Base-by-base conservation (phyloP, 495 filamentous ascomycete genomes). In the Penicillium goetzii region DNA sequence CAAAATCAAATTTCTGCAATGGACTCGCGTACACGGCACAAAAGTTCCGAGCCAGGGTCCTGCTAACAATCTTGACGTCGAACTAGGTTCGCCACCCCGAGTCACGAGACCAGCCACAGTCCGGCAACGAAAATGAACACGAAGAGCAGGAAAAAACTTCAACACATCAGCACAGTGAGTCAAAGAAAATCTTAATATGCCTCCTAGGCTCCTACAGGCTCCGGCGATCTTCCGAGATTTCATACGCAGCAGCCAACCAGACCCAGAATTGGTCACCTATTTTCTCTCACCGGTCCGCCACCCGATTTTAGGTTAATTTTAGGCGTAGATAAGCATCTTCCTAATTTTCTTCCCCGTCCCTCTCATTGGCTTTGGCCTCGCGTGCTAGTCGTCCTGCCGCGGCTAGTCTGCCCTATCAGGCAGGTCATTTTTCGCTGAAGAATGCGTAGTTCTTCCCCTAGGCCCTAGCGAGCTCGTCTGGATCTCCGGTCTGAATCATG, bases 201-300 rank as follows among this genome's bases (percentile, higher is more conserved):
- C 30, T n/a, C n/a, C n/a, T n/a, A n/a, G n/a, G n/a, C n/a, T n/a
- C n/a, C n/a, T n/a, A n/a, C n/a, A n/a, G n/a, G 9, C 30, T 32
- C 1, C 23, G 49, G 23, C 47, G 2, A 26, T 19, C n/a, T 32
- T 55, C 52, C 32, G 30, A 14, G 10, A 47, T 47, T 47, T 49
- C 56, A 49, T 49, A 30, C 52, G 47, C 32, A 50, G 43, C 33
- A 30, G 60, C 30, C 30, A 32, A 41, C 14, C 38, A 17, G 56
- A 28, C 6, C 47, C 25, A 36, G 36, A 26, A 30, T 15, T 5
- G 7, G 3, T 26, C 38, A 14, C 43, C 43, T 51, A 28, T 59
- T 58, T 56, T 41, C 43, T 33, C 47, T 67, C 65, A 63, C 65
- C 65, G 60, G 57, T 32, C 58, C 51, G 38, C 33, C 56, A 49